phyloP scores from a whole-genome alignment of 2,329 filamentous ascomycete genomes.

The Aspergillus versicolor region DNA sequence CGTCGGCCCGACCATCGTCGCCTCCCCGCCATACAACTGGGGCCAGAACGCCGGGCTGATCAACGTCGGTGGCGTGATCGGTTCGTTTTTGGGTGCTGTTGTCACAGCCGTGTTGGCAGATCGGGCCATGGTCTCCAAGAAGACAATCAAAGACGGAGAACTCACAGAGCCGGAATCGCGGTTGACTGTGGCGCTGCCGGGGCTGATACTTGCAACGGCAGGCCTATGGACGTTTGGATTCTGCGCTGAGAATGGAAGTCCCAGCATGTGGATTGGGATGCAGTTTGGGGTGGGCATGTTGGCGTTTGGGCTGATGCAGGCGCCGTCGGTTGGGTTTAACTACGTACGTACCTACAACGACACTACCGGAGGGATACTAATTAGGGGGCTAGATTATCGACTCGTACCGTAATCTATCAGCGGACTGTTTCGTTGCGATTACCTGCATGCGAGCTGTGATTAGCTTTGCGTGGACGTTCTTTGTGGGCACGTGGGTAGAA shows the following conservation, averaged over 20 bases:
- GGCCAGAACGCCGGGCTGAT: slow-evolving; percentile 11
- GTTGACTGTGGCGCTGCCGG: slow-evolving; percentile 7
- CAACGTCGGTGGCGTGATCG: slow-evolving; percentile 9
- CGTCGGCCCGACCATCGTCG: slow-evolving; percentile 9
- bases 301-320: slow-evolving; percentile 14
- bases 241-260: neutral
- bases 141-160: slow-evolving; percentile 1
- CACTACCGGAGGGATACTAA: too few species aligned
- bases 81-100: slow-evolving; percentile 1
- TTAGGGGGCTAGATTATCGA: slow-evolving; percentile 47
- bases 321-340: slow-evolving; percentile 12
- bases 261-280: slow-evolving; percentile 15
- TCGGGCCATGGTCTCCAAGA: slow-evolving; percentile 6
- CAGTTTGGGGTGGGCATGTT: slow-evolving; percentile 13
- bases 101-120: slow-evolving; percentile 3
- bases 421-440: slow-evolving; percentile 56
- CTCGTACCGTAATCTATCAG: slow-evolving; percentile 47
- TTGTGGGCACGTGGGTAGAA: slow-evolving; percentile 51
- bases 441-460: slow-evolving; percentile 52
- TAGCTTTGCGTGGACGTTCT: slow-evolving; percentile 56
- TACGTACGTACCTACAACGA: neutral
- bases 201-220: slow-evolving; percentile 8
- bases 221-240: slow-evolving; percentile 13
- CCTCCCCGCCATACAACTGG: slow-evolving; percentile 10
- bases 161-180: slow-evolving; percentile 8